A percentile compares a stretch with the other conserved stretches of the same genome.
phyloP scores from a whole-genome alignment of 768 basidiomycete genomes.

The Amanita thiersii region DNA sequence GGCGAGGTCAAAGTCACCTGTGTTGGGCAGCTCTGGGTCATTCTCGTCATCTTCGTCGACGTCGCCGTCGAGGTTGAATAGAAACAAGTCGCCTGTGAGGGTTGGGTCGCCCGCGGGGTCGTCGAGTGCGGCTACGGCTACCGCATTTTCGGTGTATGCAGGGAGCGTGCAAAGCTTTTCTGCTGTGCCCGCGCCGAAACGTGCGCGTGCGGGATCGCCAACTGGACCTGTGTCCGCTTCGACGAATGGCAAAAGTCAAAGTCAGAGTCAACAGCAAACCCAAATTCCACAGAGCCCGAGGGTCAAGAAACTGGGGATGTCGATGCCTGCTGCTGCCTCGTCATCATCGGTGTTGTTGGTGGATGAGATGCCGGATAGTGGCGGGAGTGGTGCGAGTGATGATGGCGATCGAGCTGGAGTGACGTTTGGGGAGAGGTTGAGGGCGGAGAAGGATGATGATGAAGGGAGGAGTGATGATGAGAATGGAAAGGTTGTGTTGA shows the following conservation, averaged over 20 bases:
- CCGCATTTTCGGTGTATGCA: no score
- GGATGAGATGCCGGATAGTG: conserved; percentile 27
- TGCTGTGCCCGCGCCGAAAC: conserved; percentile 44
- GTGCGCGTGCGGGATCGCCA: conserved; percentile 45
- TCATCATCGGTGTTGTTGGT: conserved; percentile 16
- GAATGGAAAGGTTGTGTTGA: conserved; percentile 39
- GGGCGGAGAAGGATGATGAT: conserved; percentile 54
- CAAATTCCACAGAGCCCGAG: neutral
- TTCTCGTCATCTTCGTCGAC: no score
- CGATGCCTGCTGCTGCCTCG: no score
- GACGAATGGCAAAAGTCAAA: conserved; percentile 26
- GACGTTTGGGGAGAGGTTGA: conserved; percentile 58
- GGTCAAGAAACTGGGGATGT: neutral
- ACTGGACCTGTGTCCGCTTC: conserved; percentile 35
- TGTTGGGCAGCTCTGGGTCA: no score
- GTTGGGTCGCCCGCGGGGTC: conserved; percentile 4
- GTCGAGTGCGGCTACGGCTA: conserved; percentile 1
- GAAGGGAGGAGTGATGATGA: conserved; percentile 42
- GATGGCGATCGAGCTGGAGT: conserved; percentile 33
- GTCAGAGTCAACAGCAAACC: neutral
- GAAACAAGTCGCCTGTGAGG: conserved; percentile 51
- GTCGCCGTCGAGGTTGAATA: conserved; percentile 28
- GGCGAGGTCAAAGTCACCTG: conserved; percentile 48
- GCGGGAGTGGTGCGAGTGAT: conserved; percentile 37
- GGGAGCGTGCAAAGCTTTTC: no score